These are phyloP conservation scores for Hanseniaspora guilliermondii DNA, from an alignment of 805 yeast genomes.

Conservation along the genomic window DNA sequence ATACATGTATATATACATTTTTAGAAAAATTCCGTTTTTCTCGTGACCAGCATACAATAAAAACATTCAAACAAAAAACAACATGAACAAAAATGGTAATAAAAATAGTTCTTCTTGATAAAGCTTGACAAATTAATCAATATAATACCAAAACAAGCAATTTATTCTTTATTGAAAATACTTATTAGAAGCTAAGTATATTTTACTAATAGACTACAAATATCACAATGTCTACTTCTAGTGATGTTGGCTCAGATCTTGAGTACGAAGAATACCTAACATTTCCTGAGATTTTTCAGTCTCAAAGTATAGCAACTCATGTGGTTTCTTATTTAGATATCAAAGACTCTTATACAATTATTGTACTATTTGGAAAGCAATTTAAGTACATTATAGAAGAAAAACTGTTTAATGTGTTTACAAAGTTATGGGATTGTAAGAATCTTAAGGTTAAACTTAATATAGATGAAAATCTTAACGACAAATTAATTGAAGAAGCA, in stretches of 20 bases:
- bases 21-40: too few relatives aligned
- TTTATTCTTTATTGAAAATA: too few relatives aligned
- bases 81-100: neutral
- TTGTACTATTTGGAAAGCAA: neutral
- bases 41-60: neutral
- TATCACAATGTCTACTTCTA: neutral
- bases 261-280: conserved; percentile 2
- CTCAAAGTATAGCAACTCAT: neutral
- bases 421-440: neutral
- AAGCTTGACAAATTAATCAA: too few relatives aligned
- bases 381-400: conserved; percentile 3
- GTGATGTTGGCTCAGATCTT: neutral
- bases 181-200: neutral
- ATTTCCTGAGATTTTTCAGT: conserved; percentile 8
- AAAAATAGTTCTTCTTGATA: neutral
- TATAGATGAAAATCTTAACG: too few relatives aligned
- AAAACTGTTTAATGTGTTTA: conserved; percentile 3
- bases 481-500: neutral
- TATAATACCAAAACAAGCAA: too few relatives aligned
- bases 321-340: neutral
- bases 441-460: neutral
- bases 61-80: neutral
- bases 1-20: too few relatives aligned
- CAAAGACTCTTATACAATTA: neutral
- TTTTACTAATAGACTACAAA: neutral